phyloP scores from a whole-genome alignment of 2,329 filamentous ascomycete species.

The Monosporascus sp. region DNA sequence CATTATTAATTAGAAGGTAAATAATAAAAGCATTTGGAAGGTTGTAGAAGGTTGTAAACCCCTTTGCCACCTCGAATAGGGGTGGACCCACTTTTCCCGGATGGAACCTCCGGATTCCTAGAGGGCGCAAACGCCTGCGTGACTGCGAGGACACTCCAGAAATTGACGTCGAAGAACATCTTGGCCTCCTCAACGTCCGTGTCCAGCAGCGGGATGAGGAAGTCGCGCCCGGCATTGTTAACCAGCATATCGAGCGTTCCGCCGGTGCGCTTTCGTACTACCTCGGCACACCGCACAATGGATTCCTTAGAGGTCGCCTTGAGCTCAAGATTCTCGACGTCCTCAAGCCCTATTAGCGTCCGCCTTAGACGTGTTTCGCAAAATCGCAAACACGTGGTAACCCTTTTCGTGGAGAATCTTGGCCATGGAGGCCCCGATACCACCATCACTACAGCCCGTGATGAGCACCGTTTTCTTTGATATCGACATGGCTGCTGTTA shows the following conservation, averaged over 20 bases:
- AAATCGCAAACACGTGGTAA: neutral
- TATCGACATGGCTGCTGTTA: neutral
- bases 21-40: no score
- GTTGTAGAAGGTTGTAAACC: no score
- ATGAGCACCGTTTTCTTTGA: neutral
- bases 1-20: no score
- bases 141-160: slow-evolving; percentile 30
- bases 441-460: neutral
- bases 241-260: slow-evolving; percentile 20
- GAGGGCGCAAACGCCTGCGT: slow-evolving; percentile 30
- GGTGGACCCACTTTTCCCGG: no score
- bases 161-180: slow-evolving; percentile 34
- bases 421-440: neutral
- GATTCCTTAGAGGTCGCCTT: neutral
- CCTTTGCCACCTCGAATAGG: no score
- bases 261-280: neutral
- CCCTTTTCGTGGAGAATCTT: neutral
- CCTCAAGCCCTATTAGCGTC: neutral
- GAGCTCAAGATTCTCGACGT: slow-evolving; percentile 1
- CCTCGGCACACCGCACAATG: neutral
- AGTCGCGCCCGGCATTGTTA: slow-evolving; percentile 36
- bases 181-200: slow-evolving; percentile 27
- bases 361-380: neutral
- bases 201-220: slow-evolving; percentile 32
- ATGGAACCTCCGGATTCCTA: no score